These are phyloP conservation scores for Protea cynaroides DNA, from an alignment of 164 flowering plant species.

Conservation along the genomic window DNA sequence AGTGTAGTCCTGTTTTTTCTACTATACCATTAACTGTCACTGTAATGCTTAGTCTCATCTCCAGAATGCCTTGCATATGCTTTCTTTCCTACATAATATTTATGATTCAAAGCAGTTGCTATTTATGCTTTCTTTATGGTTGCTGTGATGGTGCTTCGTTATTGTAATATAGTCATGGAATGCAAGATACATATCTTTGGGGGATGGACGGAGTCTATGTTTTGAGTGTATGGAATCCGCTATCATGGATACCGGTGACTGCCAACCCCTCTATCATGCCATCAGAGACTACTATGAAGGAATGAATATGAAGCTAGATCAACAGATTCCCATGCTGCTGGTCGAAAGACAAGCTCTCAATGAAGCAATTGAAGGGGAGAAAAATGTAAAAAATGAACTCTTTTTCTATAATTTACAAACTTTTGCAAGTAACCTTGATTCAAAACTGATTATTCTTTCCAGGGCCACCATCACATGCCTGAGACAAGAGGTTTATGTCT, in stretches of 20 bases:
- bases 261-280: conserved; percentile 84
- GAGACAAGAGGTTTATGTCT: conserved; percentile 97
- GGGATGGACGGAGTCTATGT: conserved; percentile 84
- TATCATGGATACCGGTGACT: conserved; percentile 89
- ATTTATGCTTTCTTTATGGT: background rate
- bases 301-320: conserved; percentile 89
- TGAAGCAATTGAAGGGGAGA: conserved; percentile 92
- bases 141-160: background rate
- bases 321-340: conserved; percentile 89
- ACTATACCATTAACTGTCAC: background rate
- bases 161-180: conserved; percentile 52
- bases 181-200: conserved; percentile 57
- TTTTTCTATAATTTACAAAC: background rate
- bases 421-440: conserved; percentile 7
- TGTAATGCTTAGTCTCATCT: too few species aligned
- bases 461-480: conserved; percentile 97
- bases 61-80: background rate
- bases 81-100: too few species aligned
- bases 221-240: conserved; percentile 95
- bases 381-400: conserved; percentile 43
- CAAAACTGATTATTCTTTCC: conserved; percentile 17
- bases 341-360: conserved; percentile 94
- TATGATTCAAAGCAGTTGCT: background rate
- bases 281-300: conserved; percentile 91
- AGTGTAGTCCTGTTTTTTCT: background rate